These are phyloP conservation scores for Moesziomyces sp. DNA, from an alignment of 1,284 basidiomycete species.

Conservation along the genomic window DNA sequence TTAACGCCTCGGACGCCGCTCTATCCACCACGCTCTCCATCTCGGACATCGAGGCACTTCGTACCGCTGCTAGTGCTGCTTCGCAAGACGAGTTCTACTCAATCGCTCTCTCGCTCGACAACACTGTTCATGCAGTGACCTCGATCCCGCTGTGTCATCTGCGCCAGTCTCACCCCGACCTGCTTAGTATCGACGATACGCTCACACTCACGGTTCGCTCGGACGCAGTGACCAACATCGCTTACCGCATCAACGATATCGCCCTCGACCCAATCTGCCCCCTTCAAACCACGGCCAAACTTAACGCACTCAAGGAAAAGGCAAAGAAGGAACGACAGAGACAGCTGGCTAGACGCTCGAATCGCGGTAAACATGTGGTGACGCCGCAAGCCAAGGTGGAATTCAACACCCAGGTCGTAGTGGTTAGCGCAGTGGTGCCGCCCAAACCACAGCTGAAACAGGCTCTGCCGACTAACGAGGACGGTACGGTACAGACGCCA, in stretches of 20 bases:
- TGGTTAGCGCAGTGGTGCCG: background rate
- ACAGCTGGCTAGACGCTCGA: conserved; percentile 12
- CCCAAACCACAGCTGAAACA: conserved; percentile 2
- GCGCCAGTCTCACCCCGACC: conserved; percentile 12
- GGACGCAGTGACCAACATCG: background rate
- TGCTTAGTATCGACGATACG: conserved; percentile 24
- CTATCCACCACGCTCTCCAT: background rate
- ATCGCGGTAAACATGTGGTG: background rate
- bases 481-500: conserved; percentile 27
- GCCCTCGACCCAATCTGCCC: conserved; percentile 20
- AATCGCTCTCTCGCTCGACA: background rate
- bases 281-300: background rate
- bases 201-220: conserved; percentile 6
- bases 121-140: background rate
- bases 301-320: background rate
- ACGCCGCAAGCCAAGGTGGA: background rate
- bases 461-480: conserved; percentile 33
- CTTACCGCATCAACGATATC: conserved; percentile 33
- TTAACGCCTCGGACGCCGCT: background rate
- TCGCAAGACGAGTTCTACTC: background rate
- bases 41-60: background rate
- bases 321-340: conserved; percentile 7
- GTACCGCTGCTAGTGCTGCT: no score
- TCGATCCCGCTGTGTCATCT: conserved; percentile 26
- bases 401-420: conserved; percentile 5